Evolutionary conservation across 306 rosid species (phyloP).

Genomic region (Acacia melanoxylon): DNA sequence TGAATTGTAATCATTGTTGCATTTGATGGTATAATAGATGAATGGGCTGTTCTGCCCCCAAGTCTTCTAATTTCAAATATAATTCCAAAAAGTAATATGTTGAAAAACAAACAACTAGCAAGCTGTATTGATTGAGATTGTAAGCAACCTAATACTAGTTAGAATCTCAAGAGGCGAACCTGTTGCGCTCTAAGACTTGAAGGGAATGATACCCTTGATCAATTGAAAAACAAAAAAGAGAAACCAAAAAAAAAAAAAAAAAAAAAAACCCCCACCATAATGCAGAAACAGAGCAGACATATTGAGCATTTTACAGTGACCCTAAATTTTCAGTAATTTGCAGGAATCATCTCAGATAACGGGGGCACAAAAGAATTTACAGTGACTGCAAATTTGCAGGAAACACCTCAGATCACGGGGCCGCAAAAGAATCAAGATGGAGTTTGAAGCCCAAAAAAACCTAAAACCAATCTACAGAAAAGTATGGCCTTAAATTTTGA

Average conservation of each 20-base stretch:
- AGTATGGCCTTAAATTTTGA: not conserved
- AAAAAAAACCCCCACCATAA: not conserved
- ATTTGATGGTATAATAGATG: constrained; percentile 33
- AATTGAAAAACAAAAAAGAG: too few species aligned
- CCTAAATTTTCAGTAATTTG: constrained; percentile 4
- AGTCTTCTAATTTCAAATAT: not conserved
- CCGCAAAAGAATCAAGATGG: not conserved
- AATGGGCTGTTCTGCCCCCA: constrained; percentile 19
- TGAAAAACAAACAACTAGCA: not conserved
- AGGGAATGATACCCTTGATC: too few species aligned
- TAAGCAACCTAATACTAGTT: too few species aligned
- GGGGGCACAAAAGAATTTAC: not conserved
- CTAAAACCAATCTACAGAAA: not conserved
- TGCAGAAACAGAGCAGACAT: not conserved
- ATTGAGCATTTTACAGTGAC: constrained; percentile 17
- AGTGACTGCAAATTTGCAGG: constrained; percentile 18
- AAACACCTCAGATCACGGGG: not conserved
- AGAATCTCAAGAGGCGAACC: too few species aligned
- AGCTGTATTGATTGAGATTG: too few species aligned
- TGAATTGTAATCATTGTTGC: constrained; percentile 27
- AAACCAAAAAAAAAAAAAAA: not conserved
- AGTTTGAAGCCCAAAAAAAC: not conserved
- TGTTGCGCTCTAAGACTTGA: too few species aligned
- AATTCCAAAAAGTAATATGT: too few species aligned
- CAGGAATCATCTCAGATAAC: not conserved